A percentile compares a stretch with the other conserved stretches of the same genome.
Conservation (phyloP, 306 rosid genomes). For the Cicer pinnatifidum region DNA sequence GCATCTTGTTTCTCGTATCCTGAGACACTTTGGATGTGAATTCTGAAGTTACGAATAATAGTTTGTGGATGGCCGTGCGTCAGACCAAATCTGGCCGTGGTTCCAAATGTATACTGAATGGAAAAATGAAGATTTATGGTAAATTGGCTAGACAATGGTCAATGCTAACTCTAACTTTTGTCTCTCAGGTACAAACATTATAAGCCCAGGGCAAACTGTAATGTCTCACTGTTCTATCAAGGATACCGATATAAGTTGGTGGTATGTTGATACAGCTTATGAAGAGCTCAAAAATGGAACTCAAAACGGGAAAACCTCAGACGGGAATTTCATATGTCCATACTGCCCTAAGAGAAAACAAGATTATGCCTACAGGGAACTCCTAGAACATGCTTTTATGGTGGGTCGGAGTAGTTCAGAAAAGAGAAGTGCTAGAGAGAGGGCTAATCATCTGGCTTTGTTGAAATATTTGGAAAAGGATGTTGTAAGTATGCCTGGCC, state of each 20-base stretch:
- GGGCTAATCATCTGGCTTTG: conserved; percentile 86
- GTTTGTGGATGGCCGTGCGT: no score
- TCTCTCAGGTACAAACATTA: conserved; percentile 46
- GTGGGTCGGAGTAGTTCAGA: conserved; percentile 85
- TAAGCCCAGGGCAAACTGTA: conserved; percentile 50
- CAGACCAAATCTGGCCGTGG: no score
- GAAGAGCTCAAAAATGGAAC: conserved; percentile 74
- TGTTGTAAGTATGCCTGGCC: conserved; percentile 52
- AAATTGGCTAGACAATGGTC: conserved; percentile 27
- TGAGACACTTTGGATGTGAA: no score
- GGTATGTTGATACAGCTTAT: conserved; percentile 63
- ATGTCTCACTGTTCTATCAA: conserved; percentile 55
- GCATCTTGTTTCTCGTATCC: no score
- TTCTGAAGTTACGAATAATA: no score
- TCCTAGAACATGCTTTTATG: conserved; percentile 90
- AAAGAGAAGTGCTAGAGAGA: conserved; percentile 75
- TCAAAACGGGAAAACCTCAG: conserved; percentile 58
- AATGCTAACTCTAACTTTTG: conserved; percentile 6
- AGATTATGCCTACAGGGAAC: conserved; percentile 66
- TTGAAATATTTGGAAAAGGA: conserved; percentile 77
- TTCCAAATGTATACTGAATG: not conserved
- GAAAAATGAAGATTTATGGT: no score
- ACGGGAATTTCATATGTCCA: conserved; percentile 76
- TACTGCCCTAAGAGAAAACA: conserved; percentile 75
- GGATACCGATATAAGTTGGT: conserved; percentile 65